Evolutionary conservation across 352 stramenopile species (phyloP), one percentile per base, ranked within the genome.

Genomic region (Pythium monospermum): DNA sequence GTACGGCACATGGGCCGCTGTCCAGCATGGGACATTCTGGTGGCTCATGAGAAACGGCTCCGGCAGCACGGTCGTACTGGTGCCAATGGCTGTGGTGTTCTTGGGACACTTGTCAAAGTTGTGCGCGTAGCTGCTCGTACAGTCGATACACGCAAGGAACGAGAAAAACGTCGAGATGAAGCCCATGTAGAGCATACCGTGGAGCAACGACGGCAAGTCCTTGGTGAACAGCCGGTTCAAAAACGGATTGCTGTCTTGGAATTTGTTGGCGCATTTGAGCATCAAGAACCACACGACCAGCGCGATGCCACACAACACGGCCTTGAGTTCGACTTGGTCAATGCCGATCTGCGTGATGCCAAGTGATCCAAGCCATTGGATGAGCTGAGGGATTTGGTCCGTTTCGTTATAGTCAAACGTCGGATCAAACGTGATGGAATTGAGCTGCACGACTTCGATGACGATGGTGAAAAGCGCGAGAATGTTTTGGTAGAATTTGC

Each of bases 261-360:
- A 86, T 39, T 80, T 80, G 68, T 86, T 86, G 15, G 71, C 68
- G n/a, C 71, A 77, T 56, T 86, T 86, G 49, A 86, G 50, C 44
- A 82, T 47, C 18, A 84, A n/a, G 33, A 80, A 66, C 66, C 69
- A 86, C 7, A 59, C 23, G 8, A 64, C 2, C 13, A 86, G 47
- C 30, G 61, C 39, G 2, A 61, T 4, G 0, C 61, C 49, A 33
- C 53, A 69, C n/a, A 71, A n/a, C 15, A 58, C 26, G 10, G 58
- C 67, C 52, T 78, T 78, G 31, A 76, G 46, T 27, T 73, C 57
- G 13, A 78, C 45, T 26, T 74, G 53, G 12, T 46, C 49, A 41
- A 83, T 60, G 11, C 70, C 64, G 11, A 86, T 53, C 19, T 72
- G 37, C 6, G 62, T 51, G 44, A 83, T 68, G 12, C 70, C 69